phyloP scores from a whole-genome alignment of 768 basidiomycete genomes.

The Suillus cothurnatus region DNA sequence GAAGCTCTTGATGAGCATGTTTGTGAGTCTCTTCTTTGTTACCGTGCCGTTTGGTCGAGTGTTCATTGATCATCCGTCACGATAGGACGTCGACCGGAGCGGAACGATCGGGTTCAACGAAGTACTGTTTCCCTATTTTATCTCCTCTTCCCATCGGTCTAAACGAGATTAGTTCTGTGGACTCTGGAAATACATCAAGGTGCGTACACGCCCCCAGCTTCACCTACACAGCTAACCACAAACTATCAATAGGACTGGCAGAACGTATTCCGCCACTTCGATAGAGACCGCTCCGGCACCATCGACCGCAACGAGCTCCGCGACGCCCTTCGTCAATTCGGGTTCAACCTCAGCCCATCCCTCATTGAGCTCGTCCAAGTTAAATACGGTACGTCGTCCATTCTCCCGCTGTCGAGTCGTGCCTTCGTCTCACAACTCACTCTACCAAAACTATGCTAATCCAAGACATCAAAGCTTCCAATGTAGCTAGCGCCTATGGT shows the following conservation, averaged over 20 bases:
- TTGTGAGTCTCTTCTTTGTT: conserved; percentile 49
- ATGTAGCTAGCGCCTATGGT: conserved; percentile 34
- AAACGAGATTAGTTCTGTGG: conserved; percentile 56
- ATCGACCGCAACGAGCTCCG: conserved; percentile 73
- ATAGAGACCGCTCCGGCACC: conserved; percentile 78
- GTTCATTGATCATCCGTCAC: conserved; percentile 6
- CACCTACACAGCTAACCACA: neutral
- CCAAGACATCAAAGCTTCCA: conserved; percentile 59
- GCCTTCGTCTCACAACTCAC: conserved; percentile 22
- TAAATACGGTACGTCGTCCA: conserved; percentile 69
- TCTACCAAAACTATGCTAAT: conserved; percentile 38
- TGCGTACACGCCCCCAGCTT: conserved; percentile 13
- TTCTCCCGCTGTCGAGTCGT: conserved; percentile 9
- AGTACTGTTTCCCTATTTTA: conserved; percentile 37
- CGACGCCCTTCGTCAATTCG: conserved; percentile 74
- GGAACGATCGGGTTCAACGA: conserved; percentile 84
- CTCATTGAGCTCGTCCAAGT: conserved; percentile 66
- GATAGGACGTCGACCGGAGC: conserved; percentile 67
- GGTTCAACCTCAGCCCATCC: conserved; percentile 72
- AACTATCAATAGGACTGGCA: conserved; percentile 66
- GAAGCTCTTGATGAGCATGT: conserved; percentile 79
- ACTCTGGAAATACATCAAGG: conserved; percentile 83
- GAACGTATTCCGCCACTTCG: conserved; percentile 80
- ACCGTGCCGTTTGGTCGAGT: neutral
- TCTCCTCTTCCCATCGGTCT: conserved; percentile 12